Evolutionary conservation across 2,329 filamentous ascomycete genomes (phyloP).

Genomic region (Aspergillus clavatus): DNA sequence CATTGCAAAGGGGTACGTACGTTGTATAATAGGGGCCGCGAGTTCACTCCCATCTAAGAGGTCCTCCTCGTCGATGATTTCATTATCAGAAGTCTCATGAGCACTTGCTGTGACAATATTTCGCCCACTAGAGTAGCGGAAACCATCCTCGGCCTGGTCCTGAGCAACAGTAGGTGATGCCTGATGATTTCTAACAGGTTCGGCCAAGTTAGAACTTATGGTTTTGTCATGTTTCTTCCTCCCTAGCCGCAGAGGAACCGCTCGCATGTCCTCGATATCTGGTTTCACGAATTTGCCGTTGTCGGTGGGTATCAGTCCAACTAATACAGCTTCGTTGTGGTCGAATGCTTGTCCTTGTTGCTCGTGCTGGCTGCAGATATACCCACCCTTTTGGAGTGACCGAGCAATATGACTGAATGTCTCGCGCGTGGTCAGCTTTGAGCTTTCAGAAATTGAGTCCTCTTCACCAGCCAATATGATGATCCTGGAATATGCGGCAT

Average conservation of each 20-base stretch:
- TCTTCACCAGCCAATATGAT: slow-evolving; percentile 20
- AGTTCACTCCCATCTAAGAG: slow-evolving; percentile 83
- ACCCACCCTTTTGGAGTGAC: slow-evolving; percentile 2
- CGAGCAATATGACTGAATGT: not conserved
- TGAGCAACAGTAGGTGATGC: slow-evolving; percentile 5
- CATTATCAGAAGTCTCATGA: slow-evolving; percentile 59
- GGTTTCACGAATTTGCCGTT: slow-evolving; percentile 69
- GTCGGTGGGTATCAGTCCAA: slow-evolving; percentile 63
- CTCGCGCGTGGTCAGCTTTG: not conserved
- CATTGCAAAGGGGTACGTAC: slow-evolving; percentile 51
- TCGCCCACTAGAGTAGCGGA: no score
- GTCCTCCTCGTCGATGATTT: slow-evolving; percentile 85
- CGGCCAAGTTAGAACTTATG: not conserved
- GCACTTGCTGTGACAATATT: not conserved
- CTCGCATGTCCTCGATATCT: slow-evolving; percentile 53
- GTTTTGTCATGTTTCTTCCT: slow-evolving; percentile 51
- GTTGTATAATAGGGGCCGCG: slow-evolving; percentile 68
- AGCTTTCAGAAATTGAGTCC: not conserved
- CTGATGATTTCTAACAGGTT: not conserved
- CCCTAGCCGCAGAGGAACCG: slow-evolving; percentile 60
- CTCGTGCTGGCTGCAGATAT: slow-evolving; percentile 9
- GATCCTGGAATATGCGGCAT: slow-evolving; percentile 68
- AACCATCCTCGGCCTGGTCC: no score
- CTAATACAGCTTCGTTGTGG: slow-evolving; percentile 74
- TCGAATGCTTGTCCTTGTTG: slow-evolving; percentile 40